Conservation (phyloP, 1,139 yeast species). For the Debaryomyces sp. region DNA sequence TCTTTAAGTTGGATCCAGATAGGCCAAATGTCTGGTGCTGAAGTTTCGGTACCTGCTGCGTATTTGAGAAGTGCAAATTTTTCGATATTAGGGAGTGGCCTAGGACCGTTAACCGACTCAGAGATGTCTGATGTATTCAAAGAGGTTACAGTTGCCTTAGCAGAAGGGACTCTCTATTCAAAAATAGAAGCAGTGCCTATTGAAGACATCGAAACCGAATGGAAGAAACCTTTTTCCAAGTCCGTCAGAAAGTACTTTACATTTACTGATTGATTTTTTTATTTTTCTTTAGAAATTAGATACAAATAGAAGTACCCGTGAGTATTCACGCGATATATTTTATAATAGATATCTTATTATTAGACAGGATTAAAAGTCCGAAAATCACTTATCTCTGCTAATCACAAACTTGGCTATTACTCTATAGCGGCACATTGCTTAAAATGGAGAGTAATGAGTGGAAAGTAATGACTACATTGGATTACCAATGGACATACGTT, state of each 20-base stretch:
- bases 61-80: conserved; percentile 22
- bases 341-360: too few relatives aligned
- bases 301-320: background rate
- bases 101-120: conserved; percentile 18
- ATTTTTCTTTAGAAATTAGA: background rate
- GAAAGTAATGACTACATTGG: background rate
- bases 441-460: background rate
- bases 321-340: background rate
- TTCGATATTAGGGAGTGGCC: conserved; percentile 23
- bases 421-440: background rate
- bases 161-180: background rate
- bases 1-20: conserved; percentile 22
- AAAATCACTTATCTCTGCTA: too few relatives aligned
- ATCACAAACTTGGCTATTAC: background rate
- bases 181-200: conserved; percentile 4
- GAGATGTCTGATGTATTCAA: conserved; percentile 9
- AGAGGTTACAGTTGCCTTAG: background rate
- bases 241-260: conserved; percentile 2
- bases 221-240: conserved; percentile 4
- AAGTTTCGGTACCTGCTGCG: conserved; percentile 14
- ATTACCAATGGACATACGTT: background rate
- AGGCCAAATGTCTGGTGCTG: conserved; percentile 22
- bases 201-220: conserved; percentile 1
- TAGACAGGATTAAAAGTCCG: too few relatives aligned
- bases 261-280: background rate